These are phyloP conservation scores for Lumnitzera racemosa DNA, from an alignment of 345 rosid species.

Conservation along the genomic window DNA sequence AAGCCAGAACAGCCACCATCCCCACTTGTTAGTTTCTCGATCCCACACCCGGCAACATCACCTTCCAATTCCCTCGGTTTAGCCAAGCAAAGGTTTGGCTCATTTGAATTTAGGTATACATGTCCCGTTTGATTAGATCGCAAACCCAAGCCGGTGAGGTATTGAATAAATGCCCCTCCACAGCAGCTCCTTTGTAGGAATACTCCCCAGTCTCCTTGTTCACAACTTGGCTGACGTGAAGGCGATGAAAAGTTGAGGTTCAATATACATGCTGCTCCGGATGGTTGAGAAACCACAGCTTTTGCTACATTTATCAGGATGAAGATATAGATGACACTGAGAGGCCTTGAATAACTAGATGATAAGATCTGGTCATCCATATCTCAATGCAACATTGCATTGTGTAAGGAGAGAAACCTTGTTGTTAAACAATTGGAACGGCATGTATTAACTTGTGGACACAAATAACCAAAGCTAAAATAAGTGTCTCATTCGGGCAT, in stretches of 20 bases:
- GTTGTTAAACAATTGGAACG: no score
- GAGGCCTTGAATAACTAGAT: neutral
- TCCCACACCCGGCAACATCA: constrained; percentile 27
- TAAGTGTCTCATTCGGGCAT: no score
- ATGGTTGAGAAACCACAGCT: constrained; percentile 14
- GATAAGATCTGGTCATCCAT: no score
- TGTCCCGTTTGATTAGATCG: constrained; percentile 30
- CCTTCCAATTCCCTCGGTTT: constrained; percentile 13
- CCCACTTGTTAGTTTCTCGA: constrained; percentile 31
- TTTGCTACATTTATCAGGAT: constrained; percentile 4
- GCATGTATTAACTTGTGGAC: no score
- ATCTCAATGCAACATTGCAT: no score
- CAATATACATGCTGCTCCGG: constrained; percentile 15
- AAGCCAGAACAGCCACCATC: constrained; percentile 33
- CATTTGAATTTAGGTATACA: constrained; percentile 21
- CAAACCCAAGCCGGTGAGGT: constrained; percentile 22
- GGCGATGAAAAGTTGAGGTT: constrained; percentile 6
- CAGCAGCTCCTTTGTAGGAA: constrained; percentile 25
- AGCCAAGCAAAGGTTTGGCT: constrained; percentile 26
- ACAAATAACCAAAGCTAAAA: no score
- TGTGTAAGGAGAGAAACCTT: no score
- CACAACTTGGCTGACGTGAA: constrained; percentile 7
- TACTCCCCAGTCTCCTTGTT: constrained; percentile 34
- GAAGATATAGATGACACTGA: constrained; percentile 8
- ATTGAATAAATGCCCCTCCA: constrained; percentile 18